Percentiles rank a stretch among this genome's conserved stretches.
Evolutionary conservation across 768 basidiomycete species (phyloP).

Genomic region (Tulasnella sp.): DNA sequence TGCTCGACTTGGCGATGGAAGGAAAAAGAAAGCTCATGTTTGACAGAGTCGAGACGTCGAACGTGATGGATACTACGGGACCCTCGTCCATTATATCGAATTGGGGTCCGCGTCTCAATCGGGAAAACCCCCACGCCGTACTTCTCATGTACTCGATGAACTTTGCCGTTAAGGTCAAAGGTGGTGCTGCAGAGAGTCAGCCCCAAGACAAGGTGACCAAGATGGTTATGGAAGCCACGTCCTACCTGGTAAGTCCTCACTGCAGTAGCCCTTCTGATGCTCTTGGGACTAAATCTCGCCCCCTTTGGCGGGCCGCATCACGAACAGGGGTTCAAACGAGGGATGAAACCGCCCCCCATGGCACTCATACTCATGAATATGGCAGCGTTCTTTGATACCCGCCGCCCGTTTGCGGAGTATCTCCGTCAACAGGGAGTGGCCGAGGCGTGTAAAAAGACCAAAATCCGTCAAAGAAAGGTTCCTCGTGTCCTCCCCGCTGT

Average conservation of each 20-base stretch:
- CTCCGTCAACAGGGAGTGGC: background rate
- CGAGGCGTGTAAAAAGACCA: background rate
- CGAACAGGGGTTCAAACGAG: background rate
- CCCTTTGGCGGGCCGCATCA: no score
- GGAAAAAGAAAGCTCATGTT: slow-evolving; percentile 39
- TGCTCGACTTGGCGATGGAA: slow-evolving; percentile 32
- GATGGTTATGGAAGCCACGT: background rate
- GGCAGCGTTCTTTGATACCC: background rate
- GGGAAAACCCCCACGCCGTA: slow-evolving; percentile 34
- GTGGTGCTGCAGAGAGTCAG: background rate
- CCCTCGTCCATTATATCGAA: slow-evolving; percentile 35
- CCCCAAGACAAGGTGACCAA: background rate
- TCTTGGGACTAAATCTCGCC: background rate
- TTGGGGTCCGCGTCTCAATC: slow-evolving; percentile 44
- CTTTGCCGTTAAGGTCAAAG: slow-evolving; percentile 36
- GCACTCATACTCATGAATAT: background rate
- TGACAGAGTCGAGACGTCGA: slow-evolving; percentile 50
- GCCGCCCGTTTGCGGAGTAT: background rate
- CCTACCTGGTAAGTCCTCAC: background rate
- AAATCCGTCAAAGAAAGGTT: background rate
- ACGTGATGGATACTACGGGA: slow-evolving; percentile 45
- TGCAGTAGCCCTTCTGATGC: background rate
- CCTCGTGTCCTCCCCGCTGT: background rate
- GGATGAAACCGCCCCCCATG: background rate
- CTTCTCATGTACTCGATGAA: slow-evolving; percentile 50